These are phyloP conservation scores for Aspergillus wentii DNA, from an alignment of 495 filamentous ascomycete genomes.

Conservation along the genomic window DNA sequence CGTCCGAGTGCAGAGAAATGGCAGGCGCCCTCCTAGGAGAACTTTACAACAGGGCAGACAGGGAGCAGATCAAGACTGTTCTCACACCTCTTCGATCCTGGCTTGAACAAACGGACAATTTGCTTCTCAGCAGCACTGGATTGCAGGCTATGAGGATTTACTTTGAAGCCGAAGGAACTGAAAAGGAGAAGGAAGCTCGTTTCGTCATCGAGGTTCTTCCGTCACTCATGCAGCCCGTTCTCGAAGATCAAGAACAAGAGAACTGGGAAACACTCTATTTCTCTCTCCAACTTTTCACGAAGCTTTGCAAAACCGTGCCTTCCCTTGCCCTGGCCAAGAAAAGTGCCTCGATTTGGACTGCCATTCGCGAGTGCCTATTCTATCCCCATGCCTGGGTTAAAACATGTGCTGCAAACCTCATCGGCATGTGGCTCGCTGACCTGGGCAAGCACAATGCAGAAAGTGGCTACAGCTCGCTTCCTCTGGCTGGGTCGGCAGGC, in stretches of 20 bases:
- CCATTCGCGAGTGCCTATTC: constrained; percentile 59
- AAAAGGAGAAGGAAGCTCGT: constrained; percentile 57
- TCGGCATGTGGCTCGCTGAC: constrained; percentile 72
- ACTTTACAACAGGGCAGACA: constrained; percentile 73
- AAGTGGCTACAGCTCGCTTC: constrained; percentile 47
- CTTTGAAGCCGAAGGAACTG: constrained; percentile 62
- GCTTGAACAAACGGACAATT: constrained; percentile 66
- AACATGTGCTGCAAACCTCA: constrained; percentile 66
- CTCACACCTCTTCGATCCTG: constrained; percentile 66
- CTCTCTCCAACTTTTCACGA: constrained; percentile 61
- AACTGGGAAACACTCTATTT: constrained; percentile 81
- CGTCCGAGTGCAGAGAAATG: constrained; percentile 77
- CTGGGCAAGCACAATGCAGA: constrained; percentile 60
- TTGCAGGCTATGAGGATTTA: constrained; percentile 79
- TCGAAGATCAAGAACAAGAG: constrained; percentile 41
- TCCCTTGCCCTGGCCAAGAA: constrained; percentile 52
- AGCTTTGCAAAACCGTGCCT: constrained; percentile 63
- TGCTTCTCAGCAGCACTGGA: constrained; percentile 62
- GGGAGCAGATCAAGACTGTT: constrained; percentile 64
- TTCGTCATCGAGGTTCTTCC: constrained; percentile 40
- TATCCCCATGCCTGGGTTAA: constrained; percentile 75
- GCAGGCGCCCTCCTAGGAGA: constrained; percentile 74
- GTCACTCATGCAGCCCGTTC: constrained; percentile 43
- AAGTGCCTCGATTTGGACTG: constrained; percentile 58
- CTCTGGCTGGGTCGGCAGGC: constrained; percentile 65